A percentile compares a stretch with the other conserved stretches of the same genome.
Evolutionary conservation across 1,139 yeast genomes (phyloP).

Genomic region (Pneumocystis oryctolagi): DNA sequence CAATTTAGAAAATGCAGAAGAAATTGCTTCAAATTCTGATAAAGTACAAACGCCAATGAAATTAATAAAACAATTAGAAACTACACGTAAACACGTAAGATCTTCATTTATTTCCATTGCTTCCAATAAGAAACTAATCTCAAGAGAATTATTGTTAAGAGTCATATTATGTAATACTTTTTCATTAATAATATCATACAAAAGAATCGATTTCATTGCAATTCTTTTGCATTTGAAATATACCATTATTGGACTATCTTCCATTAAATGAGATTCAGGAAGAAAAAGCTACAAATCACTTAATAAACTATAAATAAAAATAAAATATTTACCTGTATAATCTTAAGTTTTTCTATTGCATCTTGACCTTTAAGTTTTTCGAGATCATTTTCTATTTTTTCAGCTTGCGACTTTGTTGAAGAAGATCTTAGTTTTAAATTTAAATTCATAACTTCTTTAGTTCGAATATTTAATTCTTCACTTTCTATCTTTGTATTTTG

Average conservation of each 20-base stretch:
- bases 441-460: conserved; percentile 19
- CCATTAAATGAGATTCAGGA: conserved; percentile 10
- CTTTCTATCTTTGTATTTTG: conserved; percentile 15
- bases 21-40: conserved; percentile 13
- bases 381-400: conserved; percentile 21
- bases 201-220: conserved; percentile 7
- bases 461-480: conserved; percentile 15
- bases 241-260: conserved; percentile 8
- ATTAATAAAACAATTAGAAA: conserved; percentile 2
- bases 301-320: not conserved
- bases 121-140: not conserved
- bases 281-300: conserved; percentile 2
- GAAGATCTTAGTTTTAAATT: conserved; percentile 20
- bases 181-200: conserved; percentile 6
- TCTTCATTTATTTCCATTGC: conserved; percentile 8
- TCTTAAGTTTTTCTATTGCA: conserved; percentile 21
- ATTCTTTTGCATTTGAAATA: conserved; percentile 10
- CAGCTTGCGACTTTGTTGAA: conserved; percentile 17
- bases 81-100: conserved; percentile 1
- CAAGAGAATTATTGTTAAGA: not conserved
- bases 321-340: conserved; percentile 12
- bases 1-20: conserved; percentile 8
- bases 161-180: not conserved
- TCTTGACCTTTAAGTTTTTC: conserved; percentile 20
- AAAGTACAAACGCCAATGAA: conserved; percentile 7